Evolutionary conservation across 1,284 basidiomycete species (phyloP).

Genomic region (Stygiomarasmius scandens): DNA sequence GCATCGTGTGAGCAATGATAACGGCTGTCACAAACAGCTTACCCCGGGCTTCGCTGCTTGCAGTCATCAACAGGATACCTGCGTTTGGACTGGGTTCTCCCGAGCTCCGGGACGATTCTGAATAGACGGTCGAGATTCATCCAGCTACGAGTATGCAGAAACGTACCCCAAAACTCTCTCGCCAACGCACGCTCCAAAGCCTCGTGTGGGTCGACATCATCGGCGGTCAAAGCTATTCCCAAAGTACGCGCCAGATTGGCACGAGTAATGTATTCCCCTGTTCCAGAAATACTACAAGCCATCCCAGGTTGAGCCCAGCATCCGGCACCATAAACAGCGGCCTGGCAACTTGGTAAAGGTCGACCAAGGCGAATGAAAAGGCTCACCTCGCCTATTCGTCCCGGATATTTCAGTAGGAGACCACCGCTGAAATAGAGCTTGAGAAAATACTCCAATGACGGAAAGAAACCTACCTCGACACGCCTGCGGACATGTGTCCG

Average conservation of each 20-base stretch:
- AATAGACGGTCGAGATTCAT: slow-evolving; percentile 20
- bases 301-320: slow-evolving; percentile 65
- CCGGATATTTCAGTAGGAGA: slow-evolving; percentile 68
- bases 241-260: slow-evolving; percentile 46
- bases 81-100: slow-evolving; percentile 35
- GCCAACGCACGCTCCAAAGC: slow-evolving; percentile 37
- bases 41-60: slow-evolving; percentile 17
- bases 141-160: slow-evolving; percentile 2
- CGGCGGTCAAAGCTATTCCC: slow-evolving; percentile 36
- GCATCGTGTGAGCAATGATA: neutral
- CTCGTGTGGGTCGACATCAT: slow-evolving; percentile 43
- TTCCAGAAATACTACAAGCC: slow-evolving; percentile 73
- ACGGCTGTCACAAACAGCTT: no score
- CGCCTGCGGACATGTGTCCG: slow-evolving; percentile 62
- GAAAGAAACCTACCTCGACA: slow-evolving; percentile 59
- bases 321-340: slow-evolving; percentile 65
- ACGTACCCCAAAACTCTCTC: slow-evolving; percentile 41
- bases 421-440: slow-evolving; percentile 56
- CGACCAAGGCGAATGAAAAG: slow-evolving; percentile 6
- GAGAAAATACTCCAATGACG: slow-evolving; percentile 2
- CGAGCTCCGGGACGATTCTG: slow-evolving; percentile 27
- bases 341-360: slow-evolving; percentile 35
- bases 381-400: slow-evolving; percentile 70
- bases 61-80: slow-evolving; percentile 44
- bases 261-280: slow-evolving; percentile 57